A percentile compares a stretch with the other conserved stretches of the same genome.
Conservation (phyloP, 495 filamentous ascomycete species). For the Patellaria atrata region DNA sequence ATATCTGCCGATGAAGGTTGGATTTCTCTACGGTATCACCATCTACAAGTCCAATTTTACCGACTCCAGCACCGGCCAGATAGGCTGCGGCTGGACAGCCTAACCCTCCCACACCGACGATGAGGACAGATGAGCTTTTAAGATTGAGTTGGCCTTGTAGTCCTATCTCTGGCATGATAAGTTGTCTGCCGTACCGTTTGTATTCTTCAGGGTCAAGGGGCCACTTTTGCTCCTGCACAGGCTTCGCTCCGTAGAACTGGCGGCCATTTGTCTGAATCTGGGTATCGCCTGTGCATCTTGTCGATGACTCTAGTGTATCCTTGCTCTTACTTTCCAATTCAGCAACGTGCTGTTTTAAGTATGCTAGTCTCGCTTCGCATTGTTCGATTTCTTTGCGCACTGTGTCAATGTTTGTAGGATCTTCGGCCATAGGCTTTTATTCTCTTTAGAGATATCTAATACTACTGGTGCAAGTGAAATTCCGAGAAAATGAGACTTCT, state of each 20-base stretch:
- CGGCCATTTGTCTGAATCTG: no score
- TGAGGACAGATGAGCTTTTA: constrained; percentile 52
- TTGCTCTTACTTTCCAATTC: constrained; percentile 21
- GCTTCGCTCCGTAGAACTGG: background rate
- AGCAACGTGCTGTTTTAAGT: constrained; percentile 19
- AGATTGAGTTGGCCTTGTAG: constrained; percentile 69
- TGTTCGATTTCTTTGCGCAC: constrained; percentile 21
- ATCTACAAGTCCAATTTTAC: constrained; percentile 72
- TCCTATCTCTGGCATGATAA: constrained; percentile 78
- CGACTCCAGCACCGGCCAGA: constrained; percentile 74
- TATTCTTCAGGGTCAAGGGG: constrained; percentile 56
- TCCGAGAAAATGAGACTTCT: no score
- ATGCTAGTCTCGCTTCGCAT: constrained; percentile 20
- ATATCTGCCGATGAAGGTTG: constrained; percentile 86
- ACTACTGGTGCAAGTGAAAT: no score
- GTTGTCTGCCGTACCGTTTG: constrained; percentile 75
- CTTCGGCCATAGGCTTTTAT: no score
- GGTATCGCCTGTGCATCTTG: no score
- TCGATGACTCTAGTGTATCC: no score
- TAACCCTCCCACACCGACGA: constrained; percentile 85
- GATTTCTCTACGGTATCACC: constrained; percentile 77
- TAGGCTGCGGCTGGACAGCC: constrained; percentile 88
- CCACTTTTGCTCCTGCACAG: constrained; percentile 43
- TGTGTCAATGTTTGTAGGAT: constrained; percentile 12
- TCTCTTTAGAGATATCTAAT: no score